phyloP scores from a whole-genome alignment of 371 early-diverging fungal species.

The Umbelopsis sp. region DNA sequence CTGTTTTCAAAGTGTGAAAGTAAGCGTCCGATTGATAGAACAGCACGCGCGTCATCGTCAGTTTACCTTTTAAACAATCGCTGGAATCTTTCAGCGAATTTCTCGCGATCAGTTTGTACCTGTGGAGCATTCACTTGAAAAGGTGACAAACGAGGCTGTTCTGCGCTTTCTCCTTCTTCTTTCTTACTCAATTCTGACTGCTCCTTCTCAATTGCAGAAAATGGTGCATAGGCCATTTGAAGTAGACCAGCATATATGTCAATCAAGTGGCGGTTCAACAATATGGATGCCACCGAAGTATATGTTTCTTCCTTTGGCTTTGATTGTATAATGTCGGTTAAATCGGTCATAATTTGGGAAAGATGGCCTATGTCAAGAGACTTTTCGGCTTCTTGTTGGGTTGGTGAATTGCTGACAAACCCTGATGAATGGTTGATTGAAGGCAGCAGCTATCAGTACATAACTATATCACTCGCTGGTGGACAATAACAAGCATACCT shows the following conservation, averaged over 20 bases:
- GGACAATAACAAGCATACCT: slow-evolving; percentile 29
- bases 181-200: not conserved
- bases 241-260: slow-evolving; percentile 72
- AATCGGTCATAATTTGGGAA: not conserved
- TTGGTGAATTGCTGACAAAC: not conserved
- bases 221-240: slow-evolving; percentile 69
- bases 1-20: not conserved
- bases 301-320: slow-evolving; percentile 28
- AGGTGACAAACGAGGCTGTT: not conserved
- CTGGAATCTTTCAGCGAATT: not conserved
- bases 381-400: not conserved
- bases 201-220: slow-evolving; percentile 31
- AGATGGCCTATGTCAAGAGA: not conserved
- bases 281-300: slow-evolving; percentile 63
- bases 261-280: slow-evolving; percentile 58
- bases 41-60: not conserved
- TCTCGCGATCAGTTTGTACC: slow-evolving; percentile 2
- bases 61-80: not conserved
- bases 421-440: not conserved
- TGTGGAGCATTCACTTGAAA: not conserved
- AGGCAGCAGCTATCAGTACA: not conserved
- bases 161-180: not conserved
- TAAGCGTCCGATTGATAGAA: not conserved
- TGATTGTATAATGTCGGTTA: slow-evolving; percentile 4
- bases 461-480: not conserved